These are phyloP conservation scores for Huntiella omanensis DNA, from an alignment of 2,329 filamentous ascomycete species.

Conservation along the genomic window DNA sequence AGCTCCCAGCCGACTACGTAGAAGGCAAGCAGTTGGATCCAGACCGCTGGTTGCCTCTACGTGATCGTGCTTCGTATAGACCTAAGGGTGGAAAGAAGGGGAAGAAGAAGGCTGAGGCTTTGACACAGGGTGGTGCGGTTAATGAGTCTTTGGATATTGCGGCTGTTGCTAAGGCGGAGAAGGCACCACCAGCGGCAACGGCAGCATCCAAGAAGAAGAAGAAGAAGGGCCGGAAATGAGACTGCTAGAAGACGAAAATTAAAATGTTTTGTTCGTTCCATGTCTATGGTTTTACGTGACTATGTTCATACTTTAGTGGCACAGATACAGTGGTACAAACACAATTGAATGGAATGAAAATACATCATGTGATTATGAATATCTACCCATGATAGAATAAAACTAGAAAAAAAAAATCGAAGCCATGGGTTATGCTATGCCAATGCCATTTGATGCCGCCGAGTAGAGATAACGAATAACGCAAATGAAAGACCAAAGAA, in stretches of 20 bases:
- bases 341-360: neutral
- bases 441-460: conserved; percentile 5
- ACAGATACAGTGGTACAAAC: neutral
- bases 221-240: conserved; percentile 27
- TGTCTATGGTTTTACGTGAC: neutral
- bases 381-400: neutral
- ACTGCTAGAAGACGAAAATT: neutral
- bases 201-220: conserved; percentile 28
- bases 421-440: conserved; percentile 6
- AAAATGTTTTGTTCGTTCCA: neutral
- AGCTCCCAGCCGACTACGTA: conserved; percentile 56
- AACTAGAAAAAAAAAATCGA: neutral
- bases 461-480: conserved; percentile 1
- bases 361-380: neutral
- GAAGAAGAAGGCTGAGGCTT: conserved; percentile 58
- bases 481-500: conserved; percentile 1
- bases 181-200: conserved; percentile 21
- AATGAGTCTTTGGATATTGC: conserved; percentile 46
- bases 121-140: conserved; percentile 72
- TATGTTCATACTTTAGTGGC: neutral
- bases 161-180: conserved; percentile 44
- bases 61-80: conserved; percentile 72
- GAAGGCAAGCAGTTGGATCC: conserved; percentile 66
- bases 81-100: conserved; percentile 80
- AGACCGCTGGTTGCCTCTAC: conserved; percentile 82